Conservation (phyloP, 257 asterid genomes). For the Solanum ossicruentum region DNA sequence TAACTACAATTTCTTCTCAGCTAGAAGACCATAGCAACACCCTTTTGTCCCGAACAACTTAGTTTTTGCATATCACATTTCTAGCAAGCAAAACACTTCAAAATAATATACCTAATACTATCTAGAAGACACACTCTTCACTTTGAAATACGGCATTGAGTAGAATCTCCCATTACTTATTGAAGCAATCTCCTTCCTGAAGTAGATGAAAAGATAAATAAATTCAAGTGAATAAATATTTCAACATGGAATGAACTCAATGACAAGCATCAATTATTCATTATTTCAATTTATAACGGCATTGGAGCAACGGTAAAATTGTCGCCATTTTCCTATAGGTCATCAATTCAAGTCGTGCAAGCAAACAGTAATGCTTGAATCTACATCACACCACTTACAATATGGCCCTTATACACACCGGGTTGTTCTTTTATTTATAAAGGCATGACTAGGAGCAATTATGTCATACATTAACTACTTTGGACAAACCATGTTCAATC, state of each 20-base stretch:
- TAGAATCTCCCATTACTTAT: not conserved
- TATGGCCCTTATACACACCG: no score
- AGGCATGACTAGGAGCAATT: no score
- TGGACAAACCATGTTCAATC: no score
- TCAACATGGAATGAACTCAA: not conserved
- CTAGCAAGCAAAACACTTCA: constrained; percentile 10
- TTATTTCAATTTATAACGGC: not conserved
- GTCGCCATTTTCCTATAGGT: not conserved
- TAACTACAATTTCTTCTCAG: constrained; percentile 28
- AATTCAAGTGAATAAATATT: not conserved
- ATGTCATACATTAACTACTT: no score
- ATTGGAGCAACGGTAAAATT: not conserved
- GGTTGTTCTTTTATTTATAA: no score
- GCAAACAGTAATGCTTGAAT: not conserved
- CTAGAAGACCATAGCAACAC: constrained; percentile 88
- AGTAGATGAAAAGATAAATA: not conserved
- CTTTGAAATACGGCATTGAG: not conserved
- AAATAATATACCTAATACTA: constrained; percentile 6
- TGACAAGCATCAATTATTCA: not conserved
- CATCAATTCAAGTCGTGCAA: not conserved
- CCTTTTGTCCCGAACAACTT: constrained; percentile 78
- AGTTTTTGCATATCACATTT: constrained; percentile 57
- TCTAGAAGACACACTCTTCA: not conserved
- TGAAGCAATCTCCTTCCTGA: not conserved
- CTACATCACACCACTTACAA: no score